Percentiles rank a stretch among this genome's conserved stretches.
Evolutionary conservation across 257 asterid genomes (phyloP).

Genomic region (Jaltomata sinuosa): DNA sequence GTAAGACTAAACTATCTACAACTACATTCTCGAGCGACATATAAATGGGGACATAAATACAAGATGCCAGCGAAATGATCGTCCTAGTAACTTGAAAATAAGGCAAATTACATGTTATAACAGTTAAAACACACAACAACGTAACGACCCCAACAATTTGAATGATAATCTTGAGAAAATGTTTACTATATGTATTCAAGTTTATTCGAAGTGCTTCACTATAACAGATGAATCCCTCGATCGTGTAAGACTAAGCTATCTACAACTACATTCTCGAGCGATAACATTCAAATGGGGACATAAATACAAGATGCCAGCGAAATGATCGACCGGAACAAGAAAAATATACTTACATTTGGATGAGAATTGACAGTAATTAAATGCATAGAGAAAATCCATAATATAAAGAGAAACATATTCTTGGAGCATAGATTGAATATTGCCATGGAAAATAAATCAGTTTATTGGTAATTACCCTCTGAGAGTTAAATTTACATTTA

Average conservation of each 20-base stretch:
- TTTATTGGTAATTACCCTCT: not conserved
- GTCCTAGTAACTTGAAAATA: too few species aligned
- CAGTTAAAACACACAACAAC: too few species aligned
- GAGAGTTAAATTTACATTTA: not conserved
- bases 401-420: not conserved
- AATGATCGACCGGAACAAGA: not conserved
- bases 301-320: too few species aligned
- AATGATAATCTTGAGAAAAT: too few species aligned
- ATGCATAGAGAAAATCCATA: not conserved
- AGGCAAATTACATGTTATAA: too few species aligned
- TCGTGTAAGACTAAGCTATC: not conserved
- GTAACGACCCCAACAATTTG: too few species aligned
- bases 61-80: too few species aligned
- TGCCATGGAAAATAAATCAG: not conserved
- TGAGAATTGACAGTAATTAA: not conserved
- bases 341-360: not conserved
- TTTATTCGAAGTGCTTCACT: too few species aligned
- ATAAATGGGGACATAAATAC: not conserved
- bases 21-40: not conserved
- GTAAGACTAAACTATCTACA: not conserved
- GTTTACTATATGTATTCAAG: too few species aligned
- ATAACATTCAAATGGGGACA: not conserved
- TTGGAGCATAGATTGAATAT: not conserved
- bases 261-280: conserved; percentile 1
- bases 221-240: too few species aligned